A percentile compares a stretch with the other conserved stretches of the same genome.
Evolutionary conservation across 2,329 filamentous ascomycete genomes (phyloP).

Genomic region (Exserohilum turcica): DNA sequence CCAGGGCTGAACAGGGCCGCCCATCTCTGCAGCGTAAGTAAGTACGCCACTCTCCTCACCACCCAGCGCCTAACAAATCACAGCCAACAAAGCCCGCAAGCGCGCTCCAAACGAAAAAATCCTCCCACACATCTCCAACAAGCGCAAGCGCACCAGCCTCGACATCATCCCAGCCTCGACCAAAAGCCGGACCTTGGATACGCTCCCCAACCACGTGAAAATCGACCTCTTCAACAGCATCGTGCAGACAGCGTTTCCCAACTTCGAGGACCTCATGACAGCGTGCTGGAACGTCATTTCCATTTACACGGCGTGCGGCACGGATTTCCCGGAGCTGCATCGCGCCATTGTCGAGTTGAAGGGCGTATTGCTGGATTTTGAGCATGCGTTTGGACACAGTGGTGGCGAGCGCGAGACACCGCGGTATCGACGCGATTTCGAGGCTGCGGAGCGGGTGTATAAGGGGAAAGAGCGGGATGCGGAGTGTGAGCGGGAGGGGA

Average conservation of each 20-base stretch:
- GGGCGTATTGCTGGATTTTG: constrained; percentile 34
- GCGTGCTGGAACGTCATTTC: constrained; percentile 41
- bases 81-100: constrained; percentile 12
- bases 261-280: constrained; percentile 39
- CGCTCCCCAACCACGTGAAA: constrained; percentile 31
- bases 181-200: constrained; percentile 31
- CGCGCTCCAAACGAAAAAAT: constrained; percentile 20
- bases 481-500: too few species aligned
- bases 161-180: constrained; percentile 26
- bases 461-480: too few species aligned
- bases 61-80: background rate
- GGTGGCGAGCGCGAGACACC: constrained; percentile 3
- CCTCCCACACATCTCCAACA: constrained; percentile 32
- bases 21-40: constrained; percentile 9
- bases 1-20: constrained; percentile 7
- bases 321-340: constrained; percentile 35
- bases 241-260: constrained; percentile 32
- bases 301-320: constrained; percentile 33
- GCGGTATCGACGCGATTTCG: constrained; percentile 6
- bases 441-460: background rate
- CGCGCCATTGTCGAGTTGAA: constrained; percentile 32
- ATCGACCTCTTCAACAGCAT: constrained; percentile 37
- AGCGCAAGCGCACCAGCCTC: constrained; percentile 29
- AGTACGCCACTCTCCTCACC: background rate
- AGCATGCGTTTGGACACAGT: constrained; percentile 17